Evolutionary conservation across 2,329 filamentous ascomycete species (phyloP), one percentile per base, ranked within the genome.

Genomic region (Curvularia verruculosa): DNA sequence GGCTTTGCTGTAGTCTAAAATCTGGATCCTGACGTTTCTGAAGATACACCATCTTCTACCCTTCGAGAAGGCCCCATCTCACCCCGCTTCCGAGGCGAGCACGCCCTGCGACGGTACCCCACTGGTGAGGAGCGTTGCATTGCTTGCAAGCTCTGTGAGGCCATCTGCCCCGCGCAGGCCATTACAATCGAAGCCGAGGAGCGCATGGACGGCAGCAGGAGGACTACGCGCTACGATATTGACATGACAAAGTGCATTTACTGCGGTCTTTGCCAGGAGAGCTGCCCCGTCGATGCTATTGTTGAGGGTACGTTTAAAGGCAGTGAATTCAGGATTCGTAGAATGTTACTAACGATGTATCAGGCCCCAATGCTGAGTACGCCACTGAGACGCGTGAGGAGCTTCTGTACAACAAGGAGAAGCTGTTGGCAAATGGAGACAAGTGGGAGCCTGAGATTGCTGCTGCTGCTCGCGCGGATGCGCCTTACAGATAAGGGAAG

Each of bases 181-280:
- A 99, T 99, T 79, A 99, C 95, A 51, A 99, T 99, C 72, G 95
- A 99, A 82, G 95, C 95, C 55, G 95, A 99, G 80, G 95, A 99
- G 84, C 92, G 95, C 76, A 91, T 91, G 74, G 95, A 99, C 73
- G 95, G 95, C 63, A 96, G 91, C 74, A 88, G 95, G 79, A 88
- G 95, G 76, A 99, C 95, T 49, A 97, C 94, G 58, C 88, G 94
- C 77, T 99, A 99, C 82, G 95, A 99, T 78, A 97, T 99, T 76
- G 95, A 99, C 81, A 99, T 99, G 95, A 98, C 95, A 74, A 99
- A 99, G 85, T 99, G 95, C 83, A 99, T 99, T 80, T 99, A 98
- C 87, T 98, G 95, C 79, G 95, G 95, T 49, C 96, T 96, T 83
- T 98, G 95, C 86, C 94, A 97, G 83, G 95, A 99, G 84, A 96